Conservation (phyloP, 345 rosid species). For the Syzygium jambos region DNA sequence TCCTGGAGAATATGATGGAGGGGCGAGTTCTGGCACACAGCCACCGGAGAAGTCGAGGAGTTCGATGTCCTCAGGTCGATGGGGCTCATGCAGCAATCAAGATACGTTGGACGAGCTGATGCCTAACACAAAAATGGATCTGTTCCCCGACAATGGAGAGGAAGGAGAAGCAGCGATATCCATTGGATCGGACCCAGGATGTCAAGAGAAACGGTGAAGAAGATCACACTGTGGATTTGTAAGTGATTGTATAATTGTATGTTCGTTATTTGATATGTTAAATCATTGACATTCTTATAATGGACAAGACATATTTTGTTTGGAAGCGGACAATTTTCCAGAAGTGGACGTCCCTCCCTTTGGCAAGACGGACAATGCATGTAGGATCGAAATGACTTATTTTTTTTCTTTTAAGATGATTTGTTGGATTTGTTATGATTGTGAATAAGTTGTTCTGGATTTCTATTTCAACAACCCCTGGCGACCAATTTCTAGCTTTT, state of each 20-base stretch:
- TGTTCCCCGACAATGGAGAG: not conserved
- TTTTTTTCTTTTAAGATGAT: not conserved
- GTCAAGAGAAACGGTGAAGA: not conserved
- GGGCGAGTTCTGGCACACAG: no score
- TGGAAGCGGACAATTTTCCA: not conserved
- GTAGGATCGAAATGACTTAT: not conserved
- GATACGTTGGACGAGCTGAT: not conserved
- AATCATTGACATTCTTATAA: no score
- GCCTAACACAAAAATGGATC: not conserved
- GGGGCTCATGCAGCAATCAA: not conserved
- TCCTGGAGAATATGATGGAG: not conserved
- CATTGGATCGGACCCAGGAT: not conserved
- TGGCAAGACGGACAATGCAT: not conserved
- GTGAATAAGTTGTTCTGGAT: not conserved
- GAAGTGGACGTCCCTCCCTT: not conserved
- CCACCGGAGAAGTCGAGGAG: not conserved
- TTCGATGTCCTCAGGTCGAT: not conserved
- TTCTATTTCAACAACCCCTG: not conserved
- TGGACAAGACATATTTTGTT: no score
- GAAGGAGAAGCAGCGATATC: not conserved
- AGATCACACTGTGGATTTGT: not conserved
- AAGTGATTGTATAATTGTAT: not conserved
- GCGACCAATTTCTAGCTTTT: not conserved
- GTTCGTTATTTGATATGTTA: no score
- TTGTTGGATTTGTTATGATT: not conserved